Base-by-base conservation (phyloP, 2,329 filamentous ascomycete species). In the Parastagonospora avenae region DNA sequence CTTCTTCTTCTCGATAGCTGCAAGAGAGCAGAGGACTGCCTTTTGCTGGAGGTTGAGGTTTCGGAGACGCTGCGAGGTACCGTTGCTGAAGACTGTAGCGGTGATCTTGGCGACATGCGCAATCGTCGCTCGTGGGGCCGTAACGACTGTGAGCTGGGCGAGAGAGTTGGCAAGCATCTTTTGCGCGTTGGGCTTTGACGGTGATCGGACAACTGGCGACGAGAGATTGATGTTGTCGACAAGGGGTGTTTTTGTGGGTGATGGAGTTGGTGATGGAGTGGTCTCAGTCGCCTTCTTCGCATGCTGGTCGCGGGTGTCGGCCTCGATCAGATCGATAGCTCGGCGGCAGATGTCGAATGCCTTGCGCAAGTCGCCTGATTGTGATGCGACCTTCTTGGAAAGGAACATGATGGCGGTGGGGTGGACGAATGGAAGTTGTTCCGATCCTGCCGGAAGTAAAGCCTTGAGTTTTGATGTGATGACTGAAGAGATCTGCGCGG, bases 41-140 rank as follows among this genome's bases (percentile, higher is more conserved):
- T 96, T 97, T 74, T 99, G 94, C 70, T 99, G 95, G 2, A 99
- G 82, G 70, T 97, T 99, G 49, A 99, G 84, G 4, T 87, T 86
- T 72, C 90, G 88, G 11, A 99, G 84, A 50, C 94, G 85, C 63
- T 97, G 91, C 10, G 82, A 85, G 1, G 92, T 89, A 31, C 92
- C 92, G 63, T 97, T 93, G 71, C 90, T 91, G 74, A 99, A 97
- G 1, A 91, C 90, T 4, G 91, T 86, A 0, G 92, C 86, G 0
- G 94, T 96, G 54, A 97, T 88, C 64, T 91, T 92, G 69, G 94
- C 96, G 65, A 99, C 85, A 71, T 99, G 94, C 1, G 86, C 86
- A 60, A 99, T 95, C 27, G 86, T 91, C 29, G 92, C 94, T 52
- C 92, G 87, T 2, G 94, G 94, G 2, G 94, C 94, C 2, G 84